phyloP scores from a whole-genome alignment of 352 stramenopile genomes.

The Peronospora destructor region DNA sequence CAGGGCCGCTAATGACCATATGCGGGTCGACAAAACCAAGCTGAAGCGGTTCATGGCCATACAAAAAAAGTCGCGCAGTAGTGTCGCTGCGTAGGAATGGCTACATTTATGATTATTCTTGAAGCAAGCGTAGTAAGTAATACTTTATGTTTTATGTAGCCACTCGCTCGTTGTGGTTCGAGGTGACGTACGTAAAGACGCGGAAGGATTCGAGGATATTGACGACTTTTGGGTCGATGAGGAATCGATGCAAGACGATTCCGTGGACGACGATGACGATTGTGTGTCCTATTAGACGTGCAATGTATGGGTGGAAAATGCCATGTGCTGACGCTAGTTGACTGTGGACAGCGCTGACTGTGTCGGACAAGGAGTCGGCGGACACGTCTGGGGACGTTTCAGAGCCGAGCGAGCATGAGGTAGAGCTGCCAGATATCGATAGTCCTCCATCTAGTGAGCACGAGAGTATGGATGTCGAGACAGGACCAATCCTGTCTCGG shows the following conservation, averaged over 20 bases:
- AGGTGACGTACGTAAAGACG: conserved; percentile 64
- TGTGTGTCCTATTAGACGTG: conserved; percentile 11
- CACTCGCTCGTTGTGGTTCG: conserved; percentile 53
- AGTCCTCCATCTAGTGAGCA: conserved; percentile 28
- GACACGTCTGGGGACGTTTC: conserved; percentile 42
- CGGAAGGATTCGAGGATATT: conserved; percentile 78
- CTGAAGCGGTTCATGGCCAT: conserved; percentile 59
- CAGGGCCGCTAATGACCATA: conserved; percentile 38
- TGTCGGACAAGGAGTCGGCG: conserved; percentile 37
- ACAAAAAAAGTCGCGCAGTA: conserved; percentile 29
- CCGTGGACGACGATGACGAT: conserved; percentile 29
- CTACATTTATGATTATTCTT: background rate
- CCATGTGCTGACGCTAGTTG: conserved; percentile 8
- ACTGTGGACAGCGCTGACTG: conserved; percentile 22
- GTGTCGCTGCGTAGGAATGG: conserved; percentile 21
- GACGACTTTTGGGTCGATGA: conserved; percentile 84
- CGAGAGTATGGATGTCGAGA: conserved; percentile 33
- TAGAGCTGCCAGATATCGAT: conserved; percentile 35
- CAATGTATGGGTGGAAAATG: background rate
- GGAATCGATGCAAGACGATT: conserved; percentile 34
- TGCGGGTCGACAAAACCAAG: conserved; percentile 40
- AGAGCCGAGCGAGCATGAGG: conserved; percentile 39
- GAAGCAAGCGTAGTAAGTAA: background rate
- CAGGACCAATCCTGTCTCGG: conserved; percentile 22
- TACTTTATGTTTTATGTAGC: conserved; percentile 10